Conservation (phyloP, 2,329 filamentous ascomycete species). For the Colletotrichum chrysophilum region DNA sequence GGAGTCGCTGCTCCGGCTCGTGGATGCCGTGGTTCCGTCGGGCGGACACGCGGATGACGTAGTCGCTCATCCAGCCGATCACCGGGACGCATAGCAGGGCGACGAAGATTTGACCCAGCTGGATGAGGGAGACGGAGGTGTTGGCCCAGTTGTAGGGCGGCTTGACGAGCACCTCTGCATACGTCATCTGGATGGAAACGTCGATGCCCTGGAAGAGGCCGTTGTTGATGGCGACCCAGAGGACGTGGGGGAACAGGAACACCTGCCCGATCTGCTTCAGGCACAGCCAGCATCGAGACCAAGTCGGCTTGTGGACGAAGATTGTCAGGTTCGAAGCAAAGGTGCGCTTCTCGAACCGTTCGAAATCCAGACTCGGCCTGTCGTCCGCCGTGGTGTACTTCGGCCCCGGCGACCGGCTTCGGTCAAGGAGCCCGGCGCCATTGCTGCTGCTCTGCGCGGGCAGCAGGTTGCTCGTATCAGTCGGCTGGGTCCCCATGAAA, state of each 20-base stretch:
- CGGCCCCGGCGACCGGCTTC: not conserved
- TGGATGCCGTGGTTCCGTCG: slow-evolving; percentile 44
- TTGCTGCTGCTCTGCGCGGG: not conserved
- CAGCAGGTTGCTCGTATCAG: not conserved
- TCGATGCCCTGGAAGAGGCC: slow-evolving; percentile 18
- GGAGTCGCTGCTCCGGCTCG: slow-evolving; percentile 45
- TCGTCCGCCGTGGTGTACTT: not conserved
- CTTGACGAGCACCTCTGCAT: slow-evolving; percentile 11
- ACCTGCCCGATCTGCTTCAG: slow-evolving; percentile 13
- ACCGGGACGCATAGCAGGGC: slow-evolving; percentile 6
- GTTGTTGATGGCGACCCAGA: slow-evolving; percentile 19
- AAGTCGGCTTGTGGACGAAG: not conserved
- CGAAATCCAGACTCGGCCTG: not conserved
- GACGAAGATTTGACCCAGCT: slow-evolving; percentile 6
- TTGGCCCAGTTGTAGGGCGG: slow-evolving; percentile 19
- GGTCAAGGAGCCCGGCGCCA: not conserved
- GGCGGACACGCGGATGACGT: slow-evolving; percentile 27
- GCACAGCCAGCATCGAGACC: not conserved
- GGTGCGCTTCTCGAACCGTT: not conserved
- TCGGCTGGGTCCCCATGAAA: slow-evolving; percentile 2
- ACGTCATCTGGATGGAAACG: slow-evolving; percentile 17
- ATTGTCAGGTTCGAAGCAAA: slow-evolving; percentile 2
- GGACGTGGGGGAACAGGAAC: slow-evolving; percentile 17
- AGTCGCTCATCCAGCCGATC: slow-evolving; percentile 19
- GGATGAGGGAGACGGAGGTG: slow-evolving; percentile 15